Conservation (phyloP, 495 filamentous ascomycete genomes). For the Amorphotheca resinae region DNA sequence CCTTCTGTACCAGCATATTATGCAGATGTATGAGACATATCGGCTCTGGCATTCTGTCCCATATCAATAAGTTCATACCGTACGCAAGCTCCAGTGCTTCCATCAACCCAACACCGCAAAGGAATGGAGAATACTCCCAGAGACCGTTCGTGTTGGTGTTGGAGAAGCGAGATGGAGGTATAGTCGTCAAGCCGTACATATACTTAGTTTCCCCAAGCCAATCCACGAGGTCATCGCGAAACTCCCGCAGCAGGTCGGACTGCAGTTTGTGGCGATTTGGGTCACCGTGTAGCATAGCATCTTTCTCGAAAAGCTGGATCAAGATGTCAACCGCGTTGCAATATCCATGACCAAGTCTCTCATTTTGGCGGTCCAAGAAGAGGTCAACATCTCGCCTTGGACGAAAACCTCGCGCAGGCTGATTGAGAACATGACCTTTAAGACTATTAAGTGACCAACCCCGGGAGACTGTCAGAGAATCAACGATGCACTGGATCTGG, state of each 20-base stretch:
- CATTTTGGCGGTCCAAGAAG: constrained; percentile 27
- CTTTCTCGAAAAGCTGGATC: constrained; percentile 19
- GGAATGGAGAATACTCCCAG: constrained; percentile 38
- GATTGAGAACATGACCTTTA: constrained; percentile 22
- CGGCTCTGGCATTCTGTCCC: constrained; percentile 25
- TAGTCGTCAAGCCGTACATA: constrained; percentile 21
- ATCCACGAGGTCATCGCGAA: constrained; percentile 25
- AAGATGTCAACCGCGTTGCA: constrained; percentile 19
- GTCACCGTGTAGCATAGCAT: constrained; percentile 22
- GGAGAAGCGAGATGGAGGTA: constrained; percentile 33
- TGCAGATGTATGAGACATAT: constrained; percentile 30
- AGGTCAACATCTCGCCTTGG: constrained; percentile 31
- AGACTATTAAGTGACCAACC: constrained; percentile 27
- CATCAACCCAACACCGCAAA: constrained; percentile 32
- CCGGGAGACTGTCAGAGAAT: constrained; percentile 28
- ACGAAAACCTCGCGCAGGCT: constrained; percentile 24
- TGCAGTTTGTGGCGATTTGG: constrained; percentile 18
- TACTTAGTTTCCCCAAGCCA: constrained; percentile 34
- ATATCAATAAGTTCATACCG: constrained; percentile 22
- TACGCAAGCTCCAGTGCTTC: constrained; percentile 30
- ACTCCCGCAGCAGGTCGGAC: constrained; percentile 12
- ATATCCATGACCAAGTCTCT: constrained; percentile 19
- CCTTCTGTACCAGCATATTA: constrained; percentile 32
- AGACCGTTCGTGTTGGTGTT: constrained; percentile 32
- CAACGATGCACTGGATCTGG: constrained; percentile 34